Evolutionary conservation across 2,329 filamentous ascomycete species (phyloP).

Genomic region (Chlorencoelia australis): DNA sequence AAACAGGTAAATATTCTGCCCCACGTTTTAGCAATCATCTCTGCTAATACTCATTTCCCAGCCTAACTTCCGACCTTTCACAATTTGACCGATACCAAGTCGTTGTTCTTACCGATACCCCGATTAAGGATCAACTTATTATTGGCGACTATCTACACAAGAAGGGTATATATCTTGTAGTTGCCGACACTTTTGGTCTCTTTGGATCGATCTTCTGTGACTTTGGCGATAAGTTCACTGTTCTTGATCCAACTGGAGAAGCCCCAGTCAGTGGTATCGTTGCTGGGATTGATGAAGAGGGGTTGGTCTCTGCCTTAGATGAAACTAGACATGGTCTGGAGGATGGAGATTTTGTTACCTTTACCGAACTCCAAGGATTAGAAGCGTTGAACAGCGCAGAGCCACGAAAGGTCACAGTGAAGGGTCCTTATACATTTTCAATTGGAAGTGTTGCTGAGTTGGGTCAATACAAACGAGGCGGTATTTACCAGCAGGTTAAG

Average conservation of each 20-base stretch:
- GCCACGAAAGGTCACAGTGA: constrained; percentile 84
- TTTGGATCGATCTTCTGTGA: constrained; percentile 97
- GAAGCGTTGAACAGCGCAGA: constrained; percentile 73
- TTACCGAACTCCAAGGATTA: constrained; percentile 88
- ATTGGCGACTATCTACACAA: constrained; percentile 91
- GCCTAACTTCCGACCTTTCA: constrained; percentile 64
- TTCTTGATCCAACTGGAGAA: constrained; percentile 85
- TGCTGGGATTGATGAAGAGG: constrained; percentile 79
- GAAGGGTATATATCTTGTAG: constrained; percentile 84
- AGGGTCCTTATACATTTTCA: constrained; percentile 93
- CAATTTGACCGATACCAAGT: constrained; percentile 88
- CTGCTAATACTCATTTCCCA: constrained; percentile 28
- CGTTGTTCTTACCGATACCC: constrained; percentile 78
- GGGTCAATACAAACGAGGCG: constrained; percentile 79
- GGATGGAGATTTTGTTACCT: constrained; percentile 93
- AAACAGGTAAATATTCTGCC: constrained; percentile 33
- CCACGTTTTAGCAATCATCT: neutral
- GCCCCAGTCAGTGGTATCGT: constrained; percentile 80
- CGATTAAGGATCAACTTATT: constrained; percentile 67
- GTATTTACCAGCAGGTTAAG: constrained; percentile 92
- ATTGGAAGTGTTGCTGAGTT: constrained; percentile 87
- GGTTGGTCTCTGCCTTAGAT: constrained; percentile 83
- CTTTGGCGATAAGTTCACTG: constrained; percentile 88
- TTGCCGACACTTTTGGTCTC: constrained; percentile 82
- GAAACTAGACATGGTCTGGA: constrained; percentile 92